A percentile compares a stretch with the other conserved stretches of the same genome.
Conservation (phyloP, 2,329 filamentous ascomycete genomes). For the Ceratocystis albifundus region DNA sequence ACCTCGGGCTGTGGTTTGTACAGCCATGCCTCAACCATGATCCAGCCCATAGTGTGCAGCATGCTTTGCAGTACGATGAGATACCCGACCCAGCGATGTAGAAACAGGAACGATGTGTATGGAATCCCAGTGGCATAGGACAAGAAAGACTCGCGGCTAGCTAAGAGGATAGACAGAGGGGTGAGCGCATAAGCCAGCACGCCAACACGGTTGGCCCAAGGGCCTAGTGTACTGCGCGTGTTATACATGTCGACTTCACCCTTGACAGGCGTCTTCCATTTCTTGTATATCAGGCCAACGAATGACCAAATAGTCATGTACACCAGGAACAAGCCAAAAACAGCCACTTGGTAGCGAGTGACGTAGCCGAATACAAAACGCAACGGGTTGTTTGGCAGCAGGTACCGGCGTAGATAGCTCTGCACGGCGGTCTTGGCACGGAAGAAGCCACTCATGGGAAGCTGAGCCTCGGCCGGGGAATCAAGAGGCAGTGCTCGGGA, state of each 20-base stretch:
- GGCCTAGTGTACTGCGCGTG: conserved; percentile 53
- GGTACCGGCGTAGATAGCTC: conserved; percentile 34
- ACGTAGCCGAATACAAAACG: conserved; percentile 51
- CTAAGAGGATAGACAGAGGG: conserved; percentile 55
- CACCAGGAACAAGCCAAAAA: conserved; percentile 44
- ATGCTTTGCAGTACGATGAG: conserved; percentile 57
- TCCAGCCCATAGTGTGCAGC: conserved; percentile 62
- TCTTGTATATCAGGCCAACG: conserved; percentile 55
- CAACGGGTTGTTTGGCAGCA: conserved; percentile 50
- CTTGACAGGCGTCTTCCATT: conserved; percentile 59
- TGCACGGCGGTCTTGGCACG: conserved; percentile 20
- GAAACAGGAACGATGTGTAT: conserved; percentile 66
- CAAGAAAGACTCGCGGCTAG: conserved; percentile 58
- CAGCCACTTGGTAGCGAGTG: conserved; percentile 54
- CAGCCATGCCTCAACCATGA: conserved; percentile 50
- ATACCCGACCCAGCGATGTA: conserved; percentile 65
- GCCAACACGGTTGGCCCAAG: conserved; percentile 58
- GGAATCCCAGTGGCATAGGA: conserved; percentile 60
- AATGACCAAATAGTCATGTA: conserved; percentile 61
- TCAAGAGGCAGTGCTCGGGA: background rate
- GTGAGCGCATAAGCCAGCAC: conserved; percentile 63
- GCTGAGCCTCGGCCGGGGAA: conserved; percentile 26
- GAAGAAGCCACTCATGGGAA: conserved; percentile 10
- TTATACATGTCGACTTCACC: conserved; percentile 44
- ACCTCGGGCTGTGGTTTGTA: conserved; percentile 60